Conservation (phyloP, 2,329 filamentous ascomycete genomes). For the Plenodomus tracheiphilus region DNA sequence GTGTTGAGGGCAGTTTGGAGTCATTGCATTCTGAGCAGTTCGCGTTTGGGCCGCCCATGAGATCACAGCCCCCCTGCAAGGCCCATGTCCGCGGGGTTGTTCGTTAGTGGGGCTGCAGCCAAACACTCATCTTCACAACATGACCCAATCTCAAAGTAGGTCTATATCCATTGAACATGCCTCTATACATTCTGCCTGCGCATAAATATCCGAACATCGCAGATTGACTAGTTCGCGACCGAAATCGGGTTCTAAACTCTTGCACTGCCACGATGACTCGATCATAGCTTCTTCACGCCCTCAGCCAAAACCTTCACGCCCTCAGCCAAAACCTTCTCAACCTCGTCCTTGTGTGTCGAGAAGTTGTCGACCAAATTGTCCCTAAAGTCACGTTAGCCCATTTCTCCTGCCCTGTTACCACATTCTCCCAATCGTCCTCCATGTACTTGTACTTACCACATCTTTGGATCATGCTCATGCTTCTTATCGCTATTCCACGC, state of each 20-base stretch:
- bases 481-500: conserved; percentile 47
- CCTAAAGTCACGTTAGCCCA: conserved; percentile 15
- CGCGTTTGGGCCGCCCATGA: conserved; percentile 8
- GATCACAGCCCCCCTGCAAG: conserved; percentile 10
- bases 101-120: background rate
- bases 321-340: conserved; percentile 51
- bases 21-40: conserved; percentile 7
- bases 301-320: conserved; percentile 50
- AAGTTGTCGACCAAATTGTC: conserved; percentile 59
- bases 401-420: background rate
- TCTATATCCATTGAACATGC: background rate
- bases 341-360: conserved; percentile 50
- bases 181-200: too few relatives aligned
- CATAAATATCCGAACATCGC: background rate
- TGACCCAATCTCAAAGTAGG: background rate
- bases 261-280: too few relatives aligned
- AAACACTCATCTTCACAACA: background rate
- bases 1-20: conserved; percentile 6
- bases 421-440: background rate
- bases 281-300: conserved; percentile 28
- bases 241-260: too few relatives aligned
- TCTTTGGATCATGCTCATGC: conserved; percentile 50
- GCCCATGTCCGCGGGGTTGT: conserved; percentile 6
- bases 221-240: background rate
- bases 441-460: conserved; percentile 51